Conservation (phyloP, 306 rosid species). For the Gastrolobium villosum region DNA sequence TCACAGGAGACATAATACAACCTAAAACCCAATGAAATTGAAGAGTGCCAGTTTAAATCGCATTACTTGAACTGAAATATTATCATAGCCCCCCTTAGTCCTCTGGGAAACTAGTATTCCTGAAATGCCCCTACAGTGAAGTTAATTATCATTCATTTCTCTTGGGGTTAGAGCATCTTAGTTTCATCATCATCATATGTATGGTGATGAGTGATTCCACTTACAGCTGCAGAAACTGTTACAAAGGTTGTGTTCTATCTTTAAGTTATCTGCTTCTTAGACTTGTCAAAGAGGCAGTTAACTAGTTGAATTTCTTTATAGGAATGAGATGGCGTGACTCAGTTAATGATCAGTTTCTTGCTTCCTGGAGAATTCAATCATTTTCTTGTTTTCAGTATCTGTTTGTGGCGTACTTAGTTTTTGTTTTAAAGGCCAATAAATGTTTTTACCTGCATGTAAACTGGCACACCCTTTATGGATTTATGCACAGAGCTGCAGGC, state of each 20-base stretch:
- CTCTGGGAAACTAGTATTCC: conserved; percentile 19
- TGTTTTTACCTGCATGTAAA: conserved; percentile 15
- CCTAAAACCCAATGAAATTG: neutral
- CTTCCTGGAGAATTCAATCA: neutral
- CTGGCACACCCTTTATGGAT: neutral
- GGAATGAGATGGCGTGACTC: neutral
- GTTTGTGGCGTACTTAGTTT: neutral
- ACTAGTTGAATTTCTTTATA: conserved; percentile 19
- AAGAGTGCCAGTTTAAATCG: neutral
- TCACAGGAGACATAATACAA: neutral
- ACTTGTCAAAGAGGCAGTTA: neutral
- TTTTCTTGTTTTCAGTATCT: conserved; percentile 6
- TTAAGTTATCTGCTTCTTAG: conserved; percentile 15
- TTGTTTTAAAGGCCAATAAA: neutral
- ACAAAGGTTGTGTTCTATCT: conserved; percentile 2
- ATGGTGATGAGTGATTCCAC: conserved; percentile 3
- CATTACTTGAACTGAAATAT: neutral
- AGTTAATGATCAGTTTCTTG: conserved; percentile 12
- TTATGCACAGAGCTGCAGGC: conserved; percentile 23
- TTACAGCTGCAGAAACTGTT: neutral
- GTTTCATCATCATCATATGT: too few relatives aligned
- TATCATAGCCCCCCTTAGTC: neutral
- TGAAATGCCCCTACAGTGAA: neutral
- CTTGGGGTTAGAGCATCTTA: neutral
- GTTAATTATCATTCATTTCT: neutral